These are phyloP conservation scores for Fulvia fulva DNA, from an alignment of 2,329 filamentous ascomycete genomes.

Conservation along the genomic window DNA sequence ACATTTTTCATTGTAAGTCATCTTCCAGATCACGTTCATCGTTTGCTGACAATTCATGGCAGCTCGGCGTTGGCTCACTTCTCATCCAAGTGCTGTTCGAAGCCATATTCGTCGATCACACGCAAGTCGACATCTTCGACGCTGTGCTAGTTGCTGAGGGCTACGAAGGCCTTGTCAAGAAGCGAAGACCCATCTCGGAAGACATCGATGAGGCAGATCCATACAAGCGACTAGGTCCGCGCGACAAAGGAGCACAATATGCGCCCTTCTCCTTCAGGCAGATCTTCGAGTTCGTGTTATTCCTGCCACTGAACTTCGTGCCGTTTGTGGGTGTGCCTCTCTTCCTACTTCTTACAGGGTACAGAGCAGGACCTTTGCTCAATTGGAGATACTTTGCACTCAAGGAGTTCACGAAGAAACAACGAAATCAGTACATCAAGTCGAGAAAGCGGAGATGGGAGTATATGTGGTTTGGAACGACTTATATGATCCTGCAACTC, in stretches of 20 bases:
- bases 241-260: conserved; percentile 71
- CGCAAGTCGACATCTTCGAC: conserved; percentile 77
- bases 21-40: no score
- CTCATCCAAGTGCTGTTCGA: conserved; percentile 57
- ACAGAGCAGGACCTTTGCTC: conserved; percentile 79
- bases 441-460: conserved; percentile 64
- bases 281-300: conserved; percentile 72
- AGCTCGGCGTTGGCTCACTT: conserved; percentile 60
- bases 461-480: conserved; percentile 89
- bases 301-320: conserved; percentile 74
- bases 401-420: conserved; percentile 66
- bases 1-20: conserved; percentile 63
- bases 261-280: conserved; percentile 88
- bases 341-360: conserved; percentile 84
- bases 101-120: conserved; percentile 61
- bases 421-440: conserved; percentile 66
- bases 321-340: conserved; percentile 77
- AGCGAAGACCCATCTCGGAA: conserved; percentile 57
- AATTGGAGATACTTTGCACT: conserved; percentile 90
- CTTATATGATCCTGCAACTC: conserved; percentile 81
- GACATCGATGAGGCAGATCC: conserved; percentile 69
- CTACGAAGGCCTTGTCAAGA: conserved; percentile 62
- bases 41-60: background rate
- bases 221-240: conserved; percentile 77
- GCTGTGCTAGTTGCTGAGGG: conserved; percentile 71